phyloP scores from a whole-genome alignment of 2,329 filamentous ascomycete species.

The Aspergillus ochraceus region DNA sequence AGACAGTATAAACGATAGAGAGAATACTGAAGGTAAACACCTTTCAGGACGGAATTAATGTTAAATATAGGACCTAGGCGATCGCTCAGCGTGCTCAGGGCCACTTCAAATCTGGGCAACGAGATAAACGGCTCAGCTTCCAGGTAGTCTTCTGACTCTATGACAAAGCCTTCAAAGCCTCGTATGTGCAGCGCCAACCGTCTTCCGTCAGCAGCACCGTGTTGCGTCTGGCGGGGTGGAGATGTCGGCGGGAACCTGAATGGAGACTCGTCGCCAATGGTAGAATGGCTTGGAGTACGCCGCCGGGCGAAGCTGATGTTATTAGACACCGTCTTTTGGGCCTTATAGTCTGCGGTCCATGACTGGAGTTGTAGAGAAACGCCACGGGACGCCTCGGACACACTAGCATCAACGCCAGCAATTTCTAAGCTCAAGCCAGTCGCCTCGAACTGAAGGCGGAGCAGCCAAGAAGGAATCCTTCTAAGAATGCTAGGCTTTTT shows the following conservation, averaged over 20 bases:
- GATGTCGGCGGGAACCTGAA: slow-evolving; percentile 54
- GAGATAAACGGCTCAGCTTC: slow-evolving; percentile 84
- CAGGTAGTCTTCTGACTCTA: slow-evolving; percentile 81
- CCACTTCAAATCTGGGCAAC: slow-evolving; percentile 82
- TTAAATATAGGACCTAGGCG: slow-evolving; percentile 85
- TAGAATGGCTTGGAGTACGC: slow-evolving; percentile 70
- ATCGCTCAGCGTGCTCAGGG: slow-evolving; percentile 81
- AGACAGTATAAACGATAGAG: slow-evolving; percentile 90
- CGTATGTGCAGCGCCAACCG: slow-evolving; percentile 77
- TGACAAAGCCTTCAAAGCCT: slow-evolving; percentile 84
- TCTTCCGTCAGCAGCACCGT: slow-evolving; percentile 68
- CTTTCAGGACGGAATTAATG: slow-evolving; percentile 76
- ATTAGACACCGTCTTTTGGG: slow-evolving; percentile 68
- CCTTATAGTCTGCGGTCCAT: slow-evolving; percentile 85
- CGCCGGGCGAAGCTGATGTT: slow-evolving; percentile 55
- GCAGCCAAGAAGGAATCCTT: slow-evolving; percentile 77
- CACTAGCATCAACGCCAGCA: slow-evolving; percentile 79
- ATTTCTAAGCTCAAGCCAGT: slow-evolving; percentile 88
- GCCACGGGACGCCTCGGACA: slow-evolving; percentile 79
- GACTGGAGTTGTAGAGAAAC: slow-evolving; percentile 83
- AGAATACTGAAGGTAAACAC: slow-evolving; percentile 82
- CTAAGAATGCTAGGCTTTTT: slow-evolving; percentile 70
- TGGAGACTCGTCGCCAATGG: slow-evolving; percentile 64
- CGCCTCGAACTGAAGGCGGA: slow-evolving; percentile 80
- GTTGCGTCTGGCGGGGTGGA: slow-evolving; percentile 43